phyloP scores from a whole-genome alignment of 1,284 basidiomycete species.

The Singerocomus rubriflavus region DNA sequence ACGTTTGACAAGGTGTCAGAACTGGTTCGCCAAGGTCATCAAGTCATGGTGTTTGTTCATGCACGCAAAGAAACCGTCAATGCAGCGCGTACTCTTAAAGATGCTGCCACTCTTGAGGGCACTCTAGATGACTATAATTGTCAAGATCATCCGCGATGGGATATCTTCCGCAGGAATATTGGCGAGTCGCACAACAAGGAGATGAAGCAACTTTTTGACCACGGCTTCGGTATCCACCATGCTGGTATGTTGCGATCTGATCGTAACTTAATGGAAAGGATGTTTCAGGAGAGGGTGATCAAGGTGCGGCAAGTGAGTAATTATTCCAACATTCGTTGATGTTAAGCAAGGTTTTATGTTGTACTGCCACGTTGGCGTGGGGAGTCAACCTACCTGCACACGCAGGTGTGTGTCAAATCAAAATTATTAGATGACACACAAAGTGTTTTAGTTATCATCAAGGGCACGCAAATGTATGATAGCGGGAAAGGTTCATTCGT shows the following conservation, averaged over 20 bases:
- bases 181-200: conserved; percentile 88
- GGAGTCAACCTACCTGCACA: conserved; percentile 99
- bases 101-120: conserved; percentile 76
- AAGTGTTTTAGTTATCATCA: conserved; percentile 77
- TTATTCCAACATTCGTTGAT: conserved; percentile 8
- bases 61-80: conserved; percentile 99
- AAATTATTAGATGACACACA: conserved; percentile 13
- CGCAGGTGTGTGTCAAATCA: conserved; percentile 59
- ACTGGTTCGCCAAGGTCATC: conserved; percentile 85
- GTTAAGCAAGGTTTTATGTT: conserved; percentile 81
- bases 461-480: conserved; percentile 97
- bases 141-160: conserved; percentile 74
- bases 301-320: conserved; percentile 55
- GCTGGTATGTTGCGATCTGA: conserved; percentile 97
- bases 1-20: conserved; percentile 90
- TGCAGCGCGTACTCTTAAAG: conserved; percentile 81
- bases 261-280: conserved; percentile 91
- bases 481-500: conserved; percentile 85
- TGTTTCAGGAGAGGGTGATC: conserved; percentile 90
- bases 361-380: conserved; percentile 98
- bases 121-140: conserved; percentile 77
- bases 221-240: conserved; percentile 97
- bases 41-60: conserved; percentile 99
- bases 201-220: conserved; percentile 93
- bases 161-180: conserved; percentile 77